Base-by-base conservation (phyloP, 163 green algal species). In the Volvox carteri region DNA sequence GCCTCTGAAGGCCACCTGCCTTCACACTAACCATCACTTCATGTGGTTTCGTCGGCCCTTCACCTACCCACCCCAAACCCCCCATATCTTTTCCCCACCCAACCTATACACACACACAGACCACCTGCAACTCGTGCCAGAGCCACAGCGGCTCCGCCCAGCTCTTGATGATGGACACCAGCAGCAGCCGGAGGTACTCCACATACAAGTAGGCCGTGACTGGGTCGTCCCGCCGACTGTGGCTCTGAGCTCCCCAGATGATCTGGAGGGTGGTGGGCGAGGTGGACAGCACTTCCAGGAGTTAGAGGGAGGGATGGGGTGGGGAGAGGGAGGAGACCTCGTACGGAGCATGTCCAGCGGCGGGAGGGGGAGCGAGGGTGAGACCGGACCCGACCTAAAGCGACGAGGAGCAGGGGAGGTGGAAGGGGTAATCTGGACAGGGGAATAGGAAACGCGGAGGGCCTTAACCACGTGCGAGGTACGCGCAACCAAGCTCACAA, bases 81-180 rank as follows among this genome's bases (percentile, higher is more conserved):
- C n/a, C n/a, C n/a, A n/a, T n/a, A n/a, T n/a, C n/a, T n/a, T n/a
- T n/a, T n/a, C n/a, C n/a, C n/a, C n/a, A n/a, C n/a, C n/a, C n/a
- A n/a, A n/a, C n/a, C n/a, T n/a, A n/a, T n/a, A n/a, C n/a, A n/a
- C 73, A 60, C 48, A 3, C 18, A 60, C 33, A 33, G 39, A 35
- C 42, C 79, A 86, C 79, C 79, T 86, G 81, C 62, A 87, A 65
- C 65, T 87, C 81, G 67, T 87, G 81, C 81, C 81, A 87, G 42
- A 87, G 67, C 81, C 81, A 87, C 81, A 87, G 81, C 81, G 81
- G 81, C 65, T 87, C 81, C 25, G 81, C 81, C 33, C 46, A 9
- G 33, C 65, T 56, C 9, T 48, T 21, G 23, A 87, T 73, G 14
- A 87, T 87, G 46, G 65, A 58, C 21, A 19, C 81, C 65, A 87